phyloP scores from a whole-genome alignment of 441 rosid genomes.

The Gossypium aridum region DNA sequence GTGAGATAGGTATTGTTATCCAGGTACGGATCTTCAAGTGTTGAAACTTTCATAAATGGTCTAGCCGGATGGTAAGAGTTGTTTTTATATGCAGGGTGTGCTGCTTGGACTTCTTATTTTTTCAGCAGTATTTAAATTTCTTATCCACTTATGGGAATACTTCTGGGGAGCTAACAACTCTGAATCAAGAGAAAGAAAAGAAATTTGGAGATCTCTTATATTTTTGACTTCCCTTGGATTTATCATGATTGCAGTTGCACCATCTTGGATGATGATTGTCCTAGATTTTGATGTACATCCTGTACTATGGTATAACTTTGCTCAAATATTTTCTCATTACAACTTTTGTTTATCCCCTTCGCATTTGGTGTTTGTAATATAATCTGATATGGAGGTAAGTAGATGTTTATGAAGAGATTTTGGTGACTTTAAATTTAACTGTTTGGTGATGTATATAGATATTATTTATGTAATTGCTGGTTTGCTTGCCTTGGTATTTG shows the following conservation, averaged over 20 bases:
- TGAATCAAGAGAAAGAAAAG: slow-evolving; percentile 30
- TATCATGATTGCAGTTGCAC: slow-evolving; percentile 41
- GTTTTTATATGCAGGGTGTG: slow-evolving; percentile 49
- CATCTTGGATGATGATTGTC: slow-evolving; percentile 85
- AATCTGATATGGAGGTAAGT: background rate
- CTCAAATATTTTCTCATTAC: background rate
- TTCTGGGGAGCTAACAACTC: slow-evolving; percentile 15
- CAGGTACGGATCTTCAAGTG: slow-evolving; percentile 40
- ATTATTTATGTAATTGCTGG: background rate
- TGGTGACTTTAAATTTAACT: too few relatives aligned
- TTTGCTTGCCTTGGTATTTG: too few relatives aligned
- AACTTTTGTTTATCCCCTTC: background rate
- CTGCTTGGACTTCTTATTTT: slow-evolving; percentile 75
- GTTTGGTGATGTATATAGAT: background rate
- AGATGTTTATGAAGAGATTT: background rate
- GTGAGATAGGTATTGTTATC: slow-evolving; percentile 68
- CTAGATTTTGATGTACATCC: slow-evolving; percentile 75
- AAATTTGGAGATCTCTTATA: slow-evolving; percentile 40
- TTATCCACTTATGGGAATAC: slow-evolving; percentile 31
- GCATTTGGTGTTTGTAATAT: background rate
- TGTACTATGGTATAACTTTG: slow-evolving; percentile 44
- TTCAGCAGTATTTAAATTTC: slow-evolving; percentile 48
- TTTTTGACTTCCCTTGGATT: slow-evolving; percentile 54
- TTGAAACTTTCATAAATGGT: slow-evolving; percentile 13
- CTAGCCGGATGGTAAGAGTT: slow-evolving; percentile 16